These are phyloP conservation scores for Boletus rex-veris DNA, from an alignment of 768 basidiomycete species.

Conservation along the genomic window DNA sequence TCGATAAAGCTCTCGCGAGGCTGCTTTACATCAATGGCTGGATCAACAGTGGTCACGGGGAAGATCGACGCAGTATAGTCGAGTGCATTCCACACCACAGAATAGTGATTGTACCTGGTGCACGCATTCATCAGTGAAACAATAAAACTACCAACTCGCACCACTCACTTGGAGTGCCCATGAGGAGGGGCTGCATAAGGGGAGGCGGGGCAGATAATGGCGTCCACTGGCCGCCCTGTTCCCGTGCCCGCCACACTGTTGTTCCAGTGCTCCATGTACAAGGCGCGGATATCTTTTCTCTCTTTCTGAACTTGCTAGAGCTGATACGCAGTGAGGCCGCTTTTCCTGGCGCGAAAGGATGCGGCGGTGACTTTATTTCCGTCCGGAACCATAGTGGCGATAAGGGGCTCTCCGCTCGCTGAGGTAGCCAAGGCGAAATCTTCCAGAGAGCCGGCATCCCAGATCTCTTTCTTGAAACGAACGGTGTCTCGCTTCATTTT, in stretches of 20 bases:
- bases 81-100: constrained; percentile 58
- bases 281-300: constrained; percentile 44
- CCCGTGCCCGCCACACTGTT: constrained; percentile 47
- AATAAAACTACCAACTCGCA: not conserved
- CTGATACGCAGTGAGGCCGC: constrained; percentile 48
- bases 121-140: not conserved
- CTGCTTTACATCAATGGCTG: constrained; percentile 44
- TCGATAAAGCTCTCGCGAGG: constrained; percentile 47
- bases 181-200: constrained; percentile 63
- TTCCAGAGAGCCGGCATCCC: constrained; percentile 43
- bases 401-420: constrained; percentile 51
- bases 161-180: constrained; percentile 49
- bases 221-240: constrained; percentile 74
- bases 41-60: constrained; percentile 63
- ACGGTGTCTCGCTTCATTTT: not conserved
- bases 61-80: constrained; percentile 62
- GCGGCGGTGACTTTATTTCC: constrained; percentile 15
- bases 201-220: constrained; percentile 63
- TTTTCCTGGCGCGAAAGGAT: constrained; percentile 24
- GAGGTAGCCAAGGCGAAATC: constrained; percentile 42
- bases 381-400: constrained; percentile 44
- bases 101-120: constrained; percentile 48
- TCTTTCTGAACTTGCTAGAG: constrained; percentile 65
- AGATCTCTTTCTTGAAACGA: constrained; percentile 37
- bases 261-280: constrained; percentile 64